Evolutionary conservation across 768 basidiomycete species (phyloP), one percentile per base, ranked within the genome.

Genomic region (Collybia sp.): DNA sequence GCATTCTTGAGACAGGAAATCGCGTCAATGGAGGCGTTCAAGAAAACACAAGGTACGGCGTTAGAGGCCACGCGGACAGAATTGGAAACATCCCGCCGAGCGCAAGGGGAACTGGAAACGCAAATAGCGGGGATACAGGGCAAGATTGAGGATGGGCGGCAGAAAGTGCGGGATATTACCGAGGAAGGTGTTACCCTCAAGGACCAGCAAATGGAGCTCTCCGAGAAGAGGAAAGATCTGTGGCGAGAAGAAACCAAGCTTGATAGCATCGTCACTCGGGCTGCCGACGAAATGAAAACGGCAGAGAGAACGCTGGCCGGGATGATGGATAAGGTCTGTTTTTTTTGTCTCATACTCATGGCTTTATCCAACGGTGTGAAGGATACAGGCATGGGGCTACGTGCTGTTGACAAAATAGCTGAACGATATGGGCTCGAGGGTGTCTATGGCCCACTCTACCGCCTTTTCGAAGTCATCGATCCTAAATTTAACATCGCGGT

Each of bases 211-310:
- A 74, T 72, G 18, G 84, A 81, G 42, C 66, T 86, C 59, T 76
- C 68, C 37, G 95, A 98, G 65, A 77, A 80, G 62, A 70, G 93
- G 55, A 96, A 95, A 74, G 93, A 95, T 43, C 62, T 92, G 30
- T 97, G 96, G 95, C 76, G 94, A 54, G 93, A 95, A 63, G 95
- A 98, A 50, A 85, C 90, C 0, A 95, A 90, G 62, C 66, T 96
- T 36, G 82, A 86, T 51, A 85, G 84, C 47, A 72, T 85, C 12
- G 82, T 91, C 2, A 75, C 75, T 30, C 79, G 90, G 44, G 92
- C 90, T 2, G 73, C 73, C 11, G 87, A 91, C 46, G 89, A 97
- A 62, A 69, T 95, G 54, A 78, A 86, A 57, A 76, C 76, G 1
- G 83, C 90, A 0, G 93, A 98, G 65, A 72, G 93, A 44, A 69